Evolutionary conservation across 2,329 filamentous ascomycete species (phyloP).

Genomic region (Pseudopithomyces chartarum): DNA sequence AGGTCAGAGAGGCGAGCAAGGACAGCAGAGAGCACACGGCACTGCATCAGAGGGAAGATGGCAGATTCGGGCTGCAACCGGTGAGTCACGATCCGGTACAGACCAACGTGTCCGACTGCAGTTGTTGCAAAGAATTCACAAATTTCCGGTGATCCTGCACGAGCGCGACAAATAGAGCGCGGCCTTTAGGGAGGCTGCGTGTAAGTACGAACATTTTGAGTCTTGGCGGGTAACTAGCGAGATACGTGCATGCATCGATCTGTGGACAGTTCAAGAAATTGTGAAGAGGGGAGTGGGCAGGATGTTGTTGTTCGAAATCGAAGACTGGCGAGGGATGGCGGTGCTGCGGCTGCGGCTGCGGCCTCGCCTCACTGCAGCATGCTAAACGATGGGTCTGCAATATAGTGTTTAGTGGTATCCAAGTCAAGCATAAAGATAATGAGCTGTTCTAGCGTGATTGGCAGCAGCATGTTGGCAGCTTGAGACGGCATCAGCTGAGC

Average conservation of each 20-base stretch:
- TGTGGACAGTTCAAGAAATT: too few species aligned
- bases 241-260: constrained; percentile 16
- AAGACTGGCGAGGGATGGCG: background rate
- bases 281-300: constrained; percentile 15
- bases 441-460: background rate
- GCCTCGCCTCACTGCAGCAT: background rate
- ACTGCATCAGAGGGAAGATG: constrained; percentile 11
- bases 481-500: constrained; percentile 18
- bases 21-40: constrained; percentile 3
- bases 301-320: constrained; percentile 3
- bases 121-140: constrained; percentile 10
- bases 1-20: constrained; percentile 4
- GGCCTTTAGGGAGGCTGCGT: too few species aligned
- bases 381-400: background rate
- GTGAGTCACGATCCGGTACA: constrained; percentile 31
- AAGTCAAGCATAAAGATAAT: background rate
- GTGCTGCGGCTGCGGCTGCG: background rate
- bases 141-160: constrained; percentile 20
- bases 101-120: constrained; percentile 30
- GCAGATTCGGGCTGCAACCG: constrained; percentile 20
- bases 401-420: background rate
- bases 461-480: constrained; percentile 7
- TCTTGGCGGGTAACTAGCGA: constrained; percentile 16
- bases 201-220: constrained; percentile 15
- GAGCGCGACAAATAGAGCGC: constrained; percentile 22